These are phyloP conservation scores for Collariella sp. DNA, from an alignment of 495 filamentous ascomycete genomes.

Conservation along the genomic window DNA sequence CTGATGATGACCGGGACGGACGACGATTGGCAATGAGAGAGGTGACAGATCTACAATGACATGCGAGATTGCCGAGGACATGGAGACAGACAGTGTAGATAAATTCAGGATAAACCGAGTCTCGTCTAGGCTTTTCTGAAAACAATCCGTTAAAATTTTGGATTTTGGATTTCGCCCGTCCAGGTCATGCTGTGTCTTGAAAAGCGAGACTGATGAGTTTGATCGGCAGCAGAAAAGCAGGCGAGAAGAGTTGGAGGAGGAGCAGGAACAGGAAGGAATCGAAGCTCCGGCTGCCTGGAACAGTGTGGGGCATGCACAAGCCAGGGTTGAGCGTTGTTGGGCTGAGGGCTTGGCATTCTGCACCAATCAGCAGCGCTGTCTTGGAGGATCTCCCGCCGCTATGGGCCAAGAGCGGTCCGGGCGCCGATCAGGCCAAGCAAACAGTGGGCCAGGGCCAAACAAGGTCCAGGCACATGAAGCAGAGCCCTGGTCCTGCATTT, in stretches of 20 bases:
- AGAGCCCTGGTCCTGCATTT: neutral
- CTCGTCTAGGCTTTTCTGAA: too few species aligned
- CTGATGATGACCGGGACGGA: too few species aligned
- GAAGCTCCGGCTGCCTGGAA: neutral
- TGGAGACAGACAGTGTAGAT: too few species aligned
- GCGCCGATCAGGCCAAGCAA: neutral
- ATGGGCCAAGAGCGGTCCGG: neutral
- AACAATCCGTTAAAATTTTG: too few species aligned
- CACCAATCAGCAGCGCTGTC: neutral
- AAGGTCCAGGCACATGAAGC: constrained; percentile 1
- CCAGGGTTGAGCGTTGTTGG: neutral
- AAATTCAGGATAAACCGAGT: too few species aligned
- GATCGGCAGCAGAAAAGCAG: neutral
- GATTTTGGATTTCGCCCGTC: too few species aligned
- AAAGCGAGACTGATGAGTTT: neutral
- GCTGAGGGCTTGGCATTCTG: neutral
- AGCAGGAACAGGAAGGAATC: neutral
- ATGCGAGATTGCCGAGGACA: too few species aligned
- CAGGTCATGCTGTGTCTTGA: too few species aligned
- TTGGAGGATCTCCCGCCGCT: neutral
- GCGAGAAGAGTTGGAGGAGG: neutral
- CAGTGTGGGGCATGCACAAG: neutral
- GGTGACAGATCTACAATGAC: too few species aligned
- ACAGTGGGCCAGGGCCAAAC: neutral
- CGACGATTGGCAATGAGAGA: too few species aligned